These are phyloP conservation scores for Hamamelis virginiana DNA, from an alignment of 164 flowering plant genomes.

Conservation along the genomic window DNA sequence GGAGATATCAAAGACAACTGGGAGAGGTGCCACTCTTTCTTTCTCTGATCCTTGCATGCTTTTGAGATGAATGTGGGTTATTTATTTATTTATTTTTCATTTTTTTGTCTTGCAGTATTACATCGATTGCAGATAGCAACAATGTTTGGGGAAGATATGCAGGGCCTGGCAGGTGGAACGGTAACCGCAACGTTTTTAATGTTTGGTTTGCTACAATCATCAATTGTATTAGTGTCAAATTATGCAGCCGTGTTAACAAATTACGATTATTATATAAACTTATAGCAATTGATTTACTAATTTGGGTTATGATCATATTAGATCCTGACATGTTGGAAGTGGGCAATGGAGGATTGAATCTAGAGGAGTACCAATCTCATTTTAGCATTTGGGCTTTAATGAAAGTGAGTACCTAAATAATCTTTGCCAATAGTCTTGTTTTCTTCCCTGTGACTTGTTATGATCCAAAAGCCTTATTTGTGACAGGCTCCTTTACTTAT, in stretches of 20 bases:
- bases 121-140: constrained; percentile 44
- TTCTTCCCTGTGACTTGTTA: neutral
- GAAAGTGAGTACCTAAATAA: constrained; percentile 26
- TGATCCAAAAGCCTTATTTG: neutral
- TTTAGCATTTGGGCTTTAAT: constrained; percentile 56
- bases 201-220: neutral
- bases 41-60: neutral
- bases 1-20: constrained; percentile 49
- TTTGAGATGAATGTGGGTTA: neutral
- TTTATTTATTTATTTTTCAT: too few relatives aligned
- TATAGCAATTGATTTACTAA: neutral
- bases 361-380: constrained; percentile 51
- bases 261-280: neutral
- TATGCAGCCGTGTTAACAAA: neutral
- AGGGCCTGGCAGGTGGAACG: constrained; percentile 60
- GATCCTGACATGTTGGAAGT: constrained; percentile 67
- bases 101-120: constrained; percentile 32
- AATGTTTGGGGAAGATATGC: constrained; percentile 52
- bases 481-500: constrained; percentile 49
- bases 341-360: constrained; percentile 55
- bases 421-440: neutral
- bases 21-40: constrained; percentile 34
- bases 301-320: constrained; percentile 6
- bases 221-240: neutral
- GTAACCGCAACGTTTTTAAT: constrained; percentile 21